Base-by-base conservation (phyloP, 192 early-diverging fungal species). In the Coemansia sp. region DNA sequence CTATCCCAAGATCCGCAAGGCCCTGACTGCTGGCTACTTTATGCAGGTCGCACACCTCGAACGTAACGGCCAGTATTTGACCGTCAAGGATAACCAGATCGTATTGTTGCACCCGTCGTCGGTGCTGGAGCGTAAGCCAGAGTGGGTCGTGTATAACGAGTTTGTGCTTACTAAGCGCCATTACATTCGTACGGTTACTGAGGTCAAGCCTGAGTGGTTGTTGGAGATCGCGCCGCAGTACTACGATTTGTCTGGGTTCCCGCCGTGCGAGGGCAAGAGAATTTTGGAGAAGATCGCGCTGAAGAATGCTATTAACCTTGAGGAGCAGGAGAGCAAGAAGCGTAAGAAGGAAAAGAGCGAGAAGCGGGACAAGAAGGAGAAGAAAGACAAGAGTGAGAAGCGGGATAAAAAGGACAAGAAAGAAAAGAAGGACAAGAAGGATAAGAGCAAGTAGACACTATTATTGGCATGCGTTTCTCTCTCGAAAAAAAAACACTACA, bases 121-220 rank as follows among this genome's bases (percentile, higher is more conserved):
- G 27, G 88, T 90, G 70, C 78, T 99, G 31, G 89, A 88, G 59
- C 89, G 90, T 66, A 95, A 95, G 64, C 93, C 96, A n/a, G 95
- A 98, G 80, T 99, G 98, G 98, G 95, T 98, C 2, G 78, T 98
- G 39, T 99, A 98, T 85, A 97, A 99, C 69, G 98, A 99, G 80
- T 99, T 96, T 89, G 98, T 98, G 9, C 77, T 99, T 48, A 99
- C 98, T 10, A 89, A 90, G 46, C 90, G 94, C 61, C 94, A 98
- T 79, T 98, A 96, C 79, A 97, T 99, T 70, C 92, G 98, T 36
- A 98, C 95, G 0, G 90, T 90, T 40, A 93, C 93, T 0, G 92
- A 92, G 68, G 88, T 98, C 46, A 91, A 91, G 70, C 88, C 89
- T 2, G 97, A 96, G 40, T 95, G 93, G 82, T 71, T 93, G 50